Base-by-base conservation (phyloP, 768 basidiomycete species). In the Lentinula boryana region DNA sequence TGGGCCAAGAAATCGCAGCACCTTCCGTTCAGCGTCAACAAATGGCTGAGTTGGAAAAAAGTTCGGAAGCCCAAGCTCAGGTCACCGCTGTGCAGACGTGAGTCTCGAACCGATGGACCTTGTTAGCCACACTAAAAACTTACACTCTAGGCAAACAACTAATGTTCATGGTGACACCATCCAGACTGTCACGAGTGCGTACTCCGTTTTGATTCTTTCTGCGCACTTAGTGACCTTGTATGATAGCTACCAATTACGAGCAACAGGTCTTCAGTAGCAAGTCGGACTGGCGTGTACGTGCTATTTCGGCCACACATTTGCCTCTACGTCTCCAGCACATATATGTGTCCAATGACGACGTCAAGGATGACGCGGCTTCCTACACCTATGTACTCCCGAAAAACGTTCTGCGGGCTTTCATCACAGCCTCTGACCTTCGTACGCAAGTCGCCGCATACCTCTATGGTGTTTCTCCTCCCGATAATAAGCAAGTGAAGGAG, bases 241-340 rank as follows among this genome's bases (percentile, higher is more conserved):
- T 48, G 66, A 21, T 63, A 89, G 88, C 96, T 0, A 97, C 97
- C 63, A 94, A 92, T 70, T 99, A 99, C 71, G 97, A 97, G 74
- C 95, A 98, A 69, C 91, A 94, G 69, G 89, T 94, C n/a, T 99
- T 99, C 79, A 95, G 93, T 74, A 93, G 90, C 78, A 98, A 99
- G 79, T 98, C 97, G 4, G 97, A 99, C 73, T 99, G 97, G 97
- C 93, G 97, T 67, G 92, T 98, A 35, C 90, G 97, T 63, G 97
- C 97, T 36, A 98, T 99, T 68, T 95, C 94, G 15, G 91, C 97
- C 0, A 98, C 95, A 21, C 95, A 99, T 73, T 82, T 99, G 50
- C 87, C 96, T 4, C 86, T 99, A 63, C 93, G 97, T 69, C 80
- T 98, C 62, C 95, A 98, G 71, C 95, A 99, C 71, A 97, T 98